Base-by-base conservation (phyloP, 2,329 filamentous ascomycete species). In the Fusarium newnesense region DNA sequence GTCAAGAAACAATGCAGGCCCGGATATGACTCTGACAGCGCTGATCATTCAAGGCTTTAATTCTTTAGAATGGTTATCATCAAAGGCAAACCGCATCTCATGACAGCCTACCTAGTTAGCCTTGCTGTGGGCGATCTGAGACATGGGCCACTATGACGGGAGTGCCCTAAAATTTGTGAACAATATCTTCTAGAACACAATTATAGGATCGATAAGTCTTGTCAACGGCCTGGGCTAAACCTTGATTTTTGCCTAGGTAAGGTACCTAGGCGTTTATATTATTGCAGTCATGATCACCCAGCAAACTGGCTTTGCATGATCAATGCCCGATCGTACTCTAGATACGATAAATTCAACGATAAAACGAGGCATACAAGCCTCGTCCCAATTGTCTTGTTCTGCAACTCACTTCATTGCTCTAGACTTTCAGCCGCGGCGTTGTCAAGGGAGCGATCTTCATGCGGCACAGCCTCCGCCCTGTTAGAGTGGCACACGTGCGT, bases 391-490 rank as follows among this genome's bases (percentile, higher is more conserved):
- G 28, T 18, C 24, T 28, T 42, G 58, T 32, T 24, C 11, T 50
- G 16, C 7, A 24, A 24, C 30, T 42, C 18, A 18, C 19, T 10
- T 28, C 28, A 26, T 39, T 18, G 21, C 21, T 56, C 39, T 28
- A 39, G 37, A 19, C n/a, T 54, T 34, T 50, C 54, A 43, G 43
- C 37, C 8, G 15, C 18, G n/a, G 34, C 39, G 12, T 30, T 39
- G 28, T 32, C 24, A 37, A 44, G 30, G 24, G 39, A 34, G 50
- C 42, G 36, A 43, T 65, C 50, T 32, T 28, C 18, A 49, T 53
- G 37, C 50, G 40, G 43, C 70, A 64, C 30, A 69, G 70, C 71
- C 71, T 68, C 44, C 71, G 71, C 71, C 71, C 63, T 36, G 46
- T 39, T 42, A 60, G 11, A 65, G 67, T 63, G 67, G 24, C 47